A percentile compares a stretch with the other conserved stretches of the same genome.
phyloP scores from a whole-genome alignment of 306 rosid genomes.

The Quercus aquifolioides region DNA sequence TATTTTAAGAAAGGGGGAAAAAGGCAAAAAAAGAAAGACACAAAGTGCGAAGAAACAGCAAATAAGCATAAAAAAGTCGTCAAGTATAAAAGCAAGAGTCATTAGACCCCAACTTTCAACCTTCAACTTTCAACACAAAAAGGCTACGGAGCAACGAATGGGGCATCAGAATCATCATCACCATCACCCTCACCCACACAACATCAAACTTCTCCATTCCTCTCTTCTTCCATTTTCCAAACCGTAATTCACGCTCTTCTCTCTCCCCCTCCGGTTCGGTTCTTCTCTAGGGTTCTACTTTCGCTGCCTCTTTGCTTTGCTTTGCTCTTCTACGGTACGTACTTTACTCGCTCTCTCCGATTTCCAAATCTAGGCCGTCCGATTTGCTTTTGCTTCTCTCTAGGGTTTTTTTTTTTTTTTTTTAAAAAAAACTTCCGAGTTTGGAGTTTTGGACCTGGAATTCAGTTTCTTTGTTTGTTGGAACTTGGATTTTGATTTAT shows the following conservation, averaged over 20 bases:
- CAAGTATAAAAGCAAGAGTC: constrained; percentile 20
- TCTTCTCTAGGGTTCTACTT: constrained; percentile 24
- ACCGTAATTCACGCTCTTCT: constrained; percentile 39
- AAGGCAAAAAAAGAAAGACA: not conserved
- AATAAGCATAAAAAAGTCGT: constrained; percentile 2
- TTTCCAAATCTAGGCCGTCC: constrained; percentile 19
- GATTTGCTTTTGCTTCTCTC: constrained; percentile 2
- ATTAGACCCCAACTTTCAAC: constrained; percentile 23
- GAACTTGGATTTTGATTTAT: not conserved
- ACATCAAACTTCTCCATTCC: constrained; percentile 46
- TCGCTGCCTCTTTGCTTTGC: constrained; percentile 14
- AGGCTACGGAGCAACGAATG: constrained; percentile 11
- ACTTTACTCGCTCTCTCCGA: constrained; percentile 11
- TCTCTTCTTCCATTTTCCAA: constrained; percentile 22
- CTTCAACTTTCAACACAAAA: constrained; percentile 13
- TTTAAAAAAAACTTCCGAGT: not conserved
- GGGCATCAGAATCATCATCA: constrained; percentile 40
- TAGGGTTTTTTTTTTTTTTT: constrained; percentile 9
- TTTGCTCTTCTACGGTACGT: constrained; percentile 12
- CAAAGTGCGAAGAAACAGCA: too few relatives aligned
- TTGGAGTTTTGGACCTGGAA: not conserved
- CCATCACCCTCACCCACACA: constrained; percentile 11
- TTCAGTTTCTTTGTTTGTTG: not conserved
- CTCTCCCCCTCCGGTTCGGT: constrained; percentile 21
- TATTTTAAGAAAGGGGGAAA: too few relatives aligned